Percentiles rank a stretch among this genome's conserved stretches.
Evolutionary conservation across 1,139 yeast species (phyloP).

Genomic region (Pichia sp.): DNA sequence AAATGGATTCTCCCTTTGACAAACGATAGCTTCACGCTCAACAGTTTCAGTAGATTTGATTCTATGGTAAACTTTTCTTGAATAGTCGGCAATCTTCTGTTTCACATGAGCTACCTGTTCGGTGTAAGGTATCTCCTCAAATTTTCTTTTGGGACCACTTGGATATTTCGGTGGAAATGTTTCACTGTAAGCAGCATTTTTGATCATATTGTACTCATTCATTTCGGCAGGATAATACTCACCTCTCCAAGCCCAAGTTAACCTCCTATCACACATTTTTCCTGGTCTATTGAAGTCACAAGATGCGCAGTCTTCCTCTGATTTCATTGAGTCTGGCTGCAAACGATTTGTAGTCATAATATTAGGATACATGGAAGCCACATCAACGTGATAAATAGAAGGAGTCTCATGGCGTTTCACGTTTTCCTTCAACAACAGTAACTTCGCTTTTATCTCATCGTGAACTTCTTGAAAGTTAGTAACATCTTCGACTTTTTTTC

Average conservation of each 20-base stretch:
- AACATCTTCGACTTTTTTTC: conserved; percentile 67
- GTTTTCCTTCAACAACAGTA: conserved; percentile 53
- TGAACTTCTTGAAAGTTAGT: conserved; percentile 74
- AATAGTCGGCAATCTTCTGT: conserved; percentile 78
- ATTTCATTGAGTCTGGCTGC: conserved; percentile 97
- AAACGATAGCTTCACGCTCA: conserved; percentile 88
- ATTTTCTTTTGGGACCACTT: conserved; percentile 53
- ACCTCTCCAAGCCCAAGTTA: conserved; percentile 99
- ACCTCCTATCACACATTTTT: conserved; percentile 81
- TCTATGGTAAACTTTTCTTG: conserved; percentile 79
- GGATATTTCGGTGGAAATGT: conserved; percentile 62
- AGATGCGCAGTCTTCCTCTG: conserved; percentile 93
- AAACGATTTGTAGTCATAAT: conserved; percentile 96
- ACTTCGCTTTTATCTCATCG: conserved; percentile 48
- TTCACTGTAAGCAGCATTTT: conserved; percentile 77
- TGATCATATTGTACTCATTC: conserved; percentile 89
- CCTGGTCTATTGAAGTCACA: conserved; percentile 98
- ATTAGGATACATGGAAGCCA: conserved; percentile 98
- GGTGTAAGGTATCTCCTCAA: conserved; percentile 68
- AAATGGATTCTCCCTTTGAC: conserved; percentile 97
- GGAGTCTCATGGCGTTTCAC: conserved; percentile 76
- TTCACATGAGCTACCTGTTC: conserved; percentile 78
- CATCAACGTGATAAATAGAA: conserved; percentile 93
- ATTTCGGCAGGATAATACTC: conserved; percentile 88
- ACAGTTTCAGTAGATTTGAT: conserved; percentile 78